A percentile compares a stretch with the other conserved stretches of the same genome.
These are phyloP conservation scores for Ceratocystis alfenasii DNA, from an alignment of 2,329 filamentous ascomycete genomes.

Conservation along the genomic window DNA sequence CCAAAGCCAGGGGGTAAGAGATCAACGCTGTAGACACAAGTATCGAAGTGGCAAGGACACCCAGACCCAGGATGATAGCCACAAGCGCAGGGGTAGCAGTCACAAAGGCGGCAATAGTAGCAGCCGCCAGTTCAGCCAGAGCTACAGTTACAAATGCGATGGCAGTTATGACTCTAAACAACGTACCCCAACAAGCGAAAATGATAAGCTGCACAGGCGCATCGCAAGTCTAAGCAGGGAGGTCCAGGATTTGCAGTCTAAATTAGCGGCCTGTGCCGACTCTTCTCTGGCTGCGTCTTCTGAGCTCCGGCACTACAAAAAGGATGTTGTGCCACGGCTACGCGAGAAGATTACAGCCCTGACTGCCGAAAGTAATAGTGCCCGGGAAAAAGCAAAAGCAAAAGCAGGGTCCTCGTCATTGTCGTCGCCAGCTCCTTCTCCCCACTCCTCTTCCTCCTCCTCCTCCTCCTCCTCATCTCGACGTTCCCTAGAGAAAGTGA, in stretches of 20 bases:
- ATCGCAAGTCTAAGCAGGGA: background rate
- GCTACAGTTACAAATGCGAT: background rate
- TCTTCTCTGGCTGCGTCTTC: background rate
- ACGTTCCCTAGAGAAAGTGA: background rate
- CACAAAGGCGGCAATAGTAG: background rate
- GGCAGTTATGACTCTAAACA: background rate
- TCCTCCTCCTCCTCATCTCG: background rate
- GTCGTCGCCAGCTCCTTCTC: background rate
- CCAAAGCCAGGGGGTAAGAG: background rate
- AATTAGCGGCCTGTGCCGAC: background rate
- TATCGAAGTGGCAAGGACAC: background rate
- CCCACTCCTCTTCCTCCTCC: background rate
- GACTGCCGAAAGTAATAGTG: background rate
- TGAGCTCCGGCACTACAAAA: background rate
- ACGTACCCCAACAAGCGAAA: background rate
- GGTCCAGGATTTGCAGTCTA: background rate
- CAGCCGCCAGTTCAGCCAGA: background rate
- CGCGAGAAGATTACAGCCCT: slow-evolving; percentile 9
- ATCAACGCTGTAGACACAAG: background rate
- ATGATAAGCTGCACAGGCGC: background rate
- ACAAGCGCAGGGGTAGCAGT: background rate
- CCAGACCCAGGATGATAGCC: background rate
- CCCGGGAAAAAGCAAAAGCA: background rate
- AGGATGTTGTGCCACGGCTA: slow-evolving; percentile 2
- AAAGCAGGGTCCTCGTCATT: background rate